Evolutionary conservation across 2,329 filamentous ascomycete species (phyloP).

Genomic region (Zasmidium citrigriseum): DNA sequence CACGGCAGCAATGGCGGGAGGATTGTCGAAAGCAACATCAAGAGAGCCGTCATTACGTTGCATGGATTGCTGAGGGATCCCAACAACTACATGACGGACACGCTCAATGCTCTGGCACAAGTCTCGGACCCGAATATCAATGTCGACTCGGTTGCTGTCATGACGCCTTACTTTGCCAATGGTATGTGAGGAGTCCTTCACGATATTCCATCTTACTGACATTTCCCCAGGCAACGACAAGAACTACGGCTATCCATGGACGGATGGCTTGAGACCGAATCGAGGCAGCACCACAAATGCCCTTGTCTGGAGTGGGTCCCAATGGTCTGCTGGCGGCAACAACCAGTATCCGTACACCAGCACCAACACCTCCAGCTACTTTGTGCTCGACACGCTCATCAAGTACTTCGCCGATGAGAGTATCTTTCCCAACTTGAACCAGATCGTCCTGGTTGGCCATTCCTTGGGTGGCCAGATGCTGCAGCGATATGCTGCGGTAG

Average conservation of each 20-base stretch:
- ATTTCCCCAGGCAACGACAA: constrained; percentile 39
- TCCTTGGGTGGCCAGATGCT: constrained; percentile 37
- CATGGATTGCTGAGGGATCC: constrained; percentile 34
- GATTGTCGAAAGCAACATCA: constrained; percentile 26
- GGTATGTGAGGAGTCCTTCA: too few relatives aligned
- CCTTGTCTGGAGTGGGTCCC: constrained; percentile 36
- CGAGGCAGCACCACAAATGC: constrained; percentile 33
- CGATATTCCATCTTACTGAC: too few relatives aligned
- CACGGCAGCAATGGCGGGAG: constrained; percentile 24
- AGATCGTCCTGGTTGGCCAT: constrained; percentile 39
- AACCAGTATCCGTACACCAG: constrained; percentile 35
- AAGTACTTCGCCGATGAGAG: constrained; percentile 34
- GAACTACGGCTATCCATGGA: constrained; percentile 35
- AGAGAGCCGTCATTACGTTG: constrained; percentile 33
- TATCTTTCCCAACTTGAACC: constrained; percentile 37
- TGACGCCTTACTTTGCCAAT: constrained; percentile 37
- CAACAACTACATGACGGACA: constrained; percentile 28
- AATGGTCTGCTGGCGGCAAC: constrained; percentile 35
- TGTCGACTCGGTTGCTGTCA: constrained; percentile 31
- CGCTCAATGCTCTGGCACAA: constrained; percentile 33
- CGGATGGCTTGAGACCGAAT: constrained; percentile 24
- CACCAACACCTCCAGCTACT: constrained; percentile 30
- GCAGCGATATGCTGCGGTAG: constrained; percentile 36
- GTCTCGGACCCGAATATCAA: constrained; percentile 28
- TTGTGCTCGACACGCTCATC: constrained; percentile 36